A percentile compares a stretch with the other conserved stretches of the same genome.
Conservation (phyloP, 768 basidiomycete genomes). For the Boletus bicolor region DNA sequence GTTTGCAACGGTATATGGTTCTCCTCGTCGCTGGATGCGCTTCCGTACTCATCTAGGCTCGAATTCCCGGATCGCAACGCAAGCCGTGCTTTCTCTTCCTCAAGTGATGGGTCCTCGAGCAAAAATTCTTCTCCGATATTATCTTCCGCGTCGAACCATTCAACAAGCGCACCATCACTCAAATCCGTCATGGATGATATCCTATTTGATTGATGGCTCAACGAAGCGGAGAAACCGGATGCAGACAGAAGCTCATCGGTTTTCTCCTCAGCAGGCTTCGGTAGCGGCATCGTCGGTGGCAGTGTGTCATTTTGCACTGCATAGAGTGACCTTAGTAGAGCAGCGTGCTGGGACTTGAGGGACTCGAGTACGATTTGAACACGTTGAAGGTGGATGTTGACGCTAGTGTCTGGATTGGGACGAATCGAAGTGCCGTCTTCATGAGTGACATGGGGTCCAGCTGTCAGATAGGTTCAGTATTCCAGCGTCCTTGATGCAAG, state of each 20-base stretch:
- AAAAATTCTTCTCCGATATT: slow-evolving; percentile 53
- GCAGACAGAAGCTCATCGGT: slow-evolving; percentile 27
- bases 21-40: slow-evolving; percentile 49
- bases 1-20: slow-evolving; percentile 12
- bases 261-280: slow-evolving; percentile 50
- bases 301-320: slow-evolving; percentile 29
- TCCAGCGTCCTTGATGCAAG: neutral
- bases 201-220: slow-evolving; percentile 38
- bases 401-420: slow-evolving; percentile 15
- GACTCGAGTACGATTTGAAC: slow-evolving; percentile 46
- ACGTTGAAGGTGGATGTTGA: slow-evolving; percentile 37
- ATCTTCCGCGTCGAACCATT: slow-evolving; percentile 80
- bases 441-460: slow-evolving; percentile 18
- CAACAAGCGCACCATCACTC: slow-evolving; percentile 46
- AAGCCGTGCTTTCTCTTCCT: slow-evolving; percentile 39
- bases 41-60: slow-evolving; percentile 38
- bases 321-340: slow-evolving; percentile 45
- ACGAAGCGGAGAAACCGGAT: slow-evolving; percentile 26
- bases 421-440: slow-evolving; percentile 29
- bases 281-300: slow-evolving; percentile 32
- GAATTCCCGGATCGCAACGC: slow-evolving; percentile 41
- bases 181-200: slow-evolving; percentile 47
- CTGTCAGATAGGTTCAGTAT: slow-evolving; percentile 11
- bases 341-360: slow-evolving; percentile 58
- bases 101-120: slow-evolving; percentile 44